Evolutionary conservation across 1,284 basidiomycete genomes (phyloP).

Genomic region (Ceratobasidium sp.): DNA sequence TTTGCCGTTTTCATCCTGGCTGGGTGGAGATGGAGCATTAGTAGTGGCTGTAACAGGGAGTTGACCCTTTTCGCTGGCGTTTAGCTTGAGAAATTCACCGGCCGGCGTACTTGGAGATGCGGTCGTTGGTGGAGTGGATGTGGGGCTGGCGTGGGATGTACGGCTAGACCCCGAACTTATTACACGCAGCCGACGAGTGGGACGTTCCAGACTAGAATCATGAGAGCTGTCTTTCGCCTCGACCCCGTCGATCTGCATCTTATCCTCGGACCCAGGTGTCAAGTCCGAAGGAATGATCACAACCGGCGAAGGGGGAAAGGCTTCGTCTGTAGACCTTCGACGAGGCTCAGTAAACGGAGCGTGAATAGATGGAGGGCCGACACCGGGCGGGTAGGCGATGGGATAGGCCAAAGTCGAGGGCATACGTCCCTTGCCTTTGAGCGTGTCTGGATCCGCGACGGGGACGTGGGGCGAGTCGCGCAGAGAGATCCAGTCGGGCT

Average conservation of each 20-base stretch:
- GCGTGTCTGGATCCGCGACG: constrained; percentile 57
- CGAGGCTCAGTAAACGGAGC: constrained; percentile 36
- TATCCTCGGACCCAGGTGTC: constrained; percentile 8
- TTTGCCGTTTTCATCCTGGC: background rate
- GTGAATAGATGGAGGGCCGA: constrained; percentile 39
- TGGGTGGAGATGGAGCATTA: background rate
- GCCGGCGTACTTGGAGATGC: constrained; percentile 25
- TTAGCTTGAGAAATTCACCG: background rate
- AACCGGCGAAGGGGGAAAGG: constrained; percentile 18
- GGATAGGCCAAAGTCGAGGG: constrained; percentile 16
- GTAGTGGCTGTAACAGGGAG: background rate
- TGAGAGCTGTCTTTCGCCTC: background rate
- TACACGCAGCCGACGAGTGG: constrained; percentile 21
- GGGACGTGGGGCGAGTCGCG: constrained; percentile 70
- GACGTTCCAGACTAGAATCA: constrained; percentile 1
- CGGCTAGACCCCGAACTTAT: constrained; percentile 9
- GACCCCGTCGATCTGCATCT: constrained; percentile 7
- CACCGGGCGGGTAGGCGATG: background rate
- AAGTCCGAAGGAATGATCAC: background rate
- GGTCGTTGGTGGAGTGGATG: constrained; percentile 20
- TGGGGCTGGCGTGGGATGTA: background rate
- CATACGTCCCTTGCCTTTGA: constrained; percentile 43
- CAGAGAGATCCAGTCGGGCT: constrained; percentile 70
- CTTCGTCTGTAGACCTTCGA: constrained; percentile 22
- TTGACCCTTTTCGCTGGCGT: background rate